Evolutionary conservation across 768 basidiomycete species (phyloP), one percentile per base, ranked within the genome.

Genomic region (Wakefieldia striispora): DNA sequence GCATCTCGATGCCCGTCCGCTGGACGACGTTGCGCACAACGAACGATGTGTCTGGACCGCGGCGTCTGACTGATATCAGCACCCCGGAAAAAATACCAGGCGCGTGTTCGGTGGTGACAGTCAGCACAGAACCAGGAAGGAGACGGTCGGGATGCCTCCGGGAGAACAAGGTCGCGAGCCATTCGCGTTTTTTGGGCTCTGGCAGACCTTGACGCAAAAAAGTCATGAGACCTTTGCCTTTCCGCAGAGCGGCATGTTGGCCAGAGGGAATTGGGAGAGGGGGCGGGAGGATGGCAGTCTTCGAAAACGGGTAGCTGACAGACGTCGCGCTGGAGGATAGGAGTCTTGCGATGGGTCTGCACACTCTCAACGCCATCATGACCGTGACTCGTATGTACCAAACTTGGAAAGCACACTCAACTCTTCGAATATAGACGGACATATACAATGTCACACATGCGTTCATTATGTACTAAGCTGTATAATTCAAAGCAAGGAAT

Each of bases 1-100:
- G 87, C 86, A 91, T 86, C 75, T 97, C 95, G 34, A 97, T 87
- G 12, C 94, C 95, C 12, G 88, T 91, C 55, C 92, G 79, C 60
- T 91, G 88, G 45, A 98, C 79, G 56, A 97, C 81, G 70, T 97
- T 97, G 55, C 95, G 81, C 44, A 98, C 71, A 45, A 84, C 75
- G 63, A 98, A 89, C n/a, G 84, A 87, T 23, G 91, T 93, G 70
- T 92, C 91, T 24, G 82, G 77, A 1, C 94, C 95, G 34, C 88
- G 81, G 59, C 91, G 80, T 44, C 91, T 82, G 56, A 95, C 79
- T 26, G 83, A 81, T 59, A 97, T 78, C 49, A 98, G 75, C 39
- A 97, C 88, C 31, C 95, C 95, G 6, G 92, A 89, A 70, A 97
- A 98, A 12, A 78, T 71, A 14, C 83, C 87, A 9, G 89, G 88